phyloP scores from a whole-genome alignment of 2,329 filamentous ascomycete species.

The Colletotrichum brevisporum region DNA sequence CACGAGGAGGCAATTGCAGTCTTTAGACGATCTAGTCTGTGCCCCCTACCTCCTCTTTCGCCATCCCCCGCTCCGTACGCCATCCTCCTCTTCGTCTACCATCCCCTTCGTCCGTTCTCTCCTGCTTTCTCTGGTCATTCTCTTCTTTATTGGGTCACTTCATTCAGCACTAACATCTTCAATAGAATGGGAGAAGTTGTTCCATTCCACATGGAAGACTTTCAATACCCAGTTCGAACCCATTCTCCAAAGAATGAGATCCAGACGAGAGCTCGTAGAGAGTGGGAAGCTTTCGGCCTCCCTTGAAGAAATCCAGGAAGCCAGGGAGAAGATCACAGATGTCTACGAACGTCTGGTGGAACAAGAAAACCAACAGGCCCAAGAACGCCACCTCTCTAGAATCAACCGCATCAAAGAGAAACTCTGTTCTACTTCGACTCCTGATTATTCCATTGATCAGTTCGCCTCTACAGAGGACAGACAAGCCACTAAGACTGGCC shows the following conservation, averaged over 20 bases:
- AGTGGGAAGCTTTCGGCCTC: slow-evolving; percentile 3
- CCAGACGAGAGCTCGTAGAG: not conserved
- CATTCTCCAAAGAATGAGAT: not conserved
- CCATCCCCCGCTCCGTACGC: not conserved
- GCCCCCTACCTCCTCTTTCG: not conserved
- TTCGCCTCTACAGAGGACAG: not conserved
- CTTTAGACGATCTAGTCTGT: slow-evolving; percentile 4
- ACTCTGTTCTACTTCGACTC: not conserved
- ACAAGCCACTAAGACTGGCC: not conserved
- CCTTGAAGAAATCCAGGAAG: not conserved
- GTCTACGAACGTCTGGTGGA: not conserved
- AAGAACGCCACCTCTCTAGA: not conserved
- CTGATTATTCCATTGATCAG: not conserved
- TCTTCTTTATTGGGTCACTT: too few species aligned
- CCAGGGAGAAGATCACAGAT: not conserved
- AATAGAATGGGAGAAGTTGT: not conserved
- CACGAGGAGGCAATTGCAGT: not conserved
- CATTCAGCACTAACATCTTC: not conserved
- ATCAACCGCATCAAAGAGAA: not conserved
- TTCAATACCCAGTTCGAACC: slow-evolving; percentile 3
- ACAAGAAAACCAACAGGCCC: not conserved
- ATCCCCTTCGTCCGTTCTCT: too few species aligned
- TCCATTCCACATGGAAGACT: slow-evolving; percentile 7
- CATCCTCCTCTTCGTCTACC: not conserved
- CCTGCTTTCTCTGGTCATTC: too few species aligned